A percentile compares a stretch with the other conserved stretches of the same genome.
Conservation (phyloP, 192 early-diverging fungal genomes). For the Coemansia sp. region DNA sequence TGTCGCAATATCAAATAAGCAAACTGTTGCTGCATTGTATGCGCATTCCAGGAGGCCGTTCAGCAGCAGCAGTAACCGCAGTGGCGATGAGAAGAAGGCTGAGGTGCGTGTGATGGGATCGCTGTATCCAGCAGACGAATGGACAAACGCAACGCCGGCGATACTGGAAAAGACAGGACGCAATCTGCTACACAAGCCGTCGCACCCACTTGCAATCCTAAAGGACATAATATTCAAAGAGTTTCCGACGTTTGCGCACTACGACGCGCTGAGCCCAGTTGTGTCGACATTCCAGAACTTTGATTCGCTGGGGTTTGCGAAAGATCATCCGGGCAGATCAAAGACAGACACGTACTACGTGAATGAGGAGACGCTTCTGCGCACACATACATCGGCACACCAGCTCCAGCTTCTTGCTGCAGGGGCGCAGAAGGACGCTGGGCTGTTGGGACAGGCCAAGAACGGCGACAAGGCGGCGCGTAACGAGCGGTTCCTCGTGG, state of each 20-base stretch:
- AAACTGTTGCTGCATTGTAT: neutral
- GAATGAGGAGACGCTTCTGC: conserved; percentile 72
- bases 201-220: conserved; percentile 88
- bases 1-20: neutral
- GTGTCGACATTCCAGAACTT: conserved; percentile 87
- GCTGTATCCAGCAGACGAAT: conserved; percentile 57
- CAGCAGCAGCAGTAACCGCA: conserved; percentile 7
- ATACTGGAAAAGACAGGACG: conserved; percentile 77
- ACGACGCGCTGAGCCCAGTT: conserved; percentile 73
- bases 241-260: conserved; percentile 66
- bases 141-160: conserved; percentile 76
- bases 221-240: conserved; percentile 74
- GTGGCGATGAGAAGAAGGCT: neutral
- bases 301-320: conserved; percentile 82
- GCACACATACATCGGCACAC: conserved; percentile 95
- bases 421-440: conserved; percentile 19
- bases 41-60: neutral
- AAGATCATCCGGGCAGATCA: conserved; percentile 79
- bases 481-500: conserved; percentile 75
- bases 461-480: conserved; percentile 30
- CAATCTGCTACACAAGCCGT: conserved; percentile 71
- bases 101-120: conserved; percentile 24
- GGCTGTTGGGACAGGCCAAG: conserved; percentile 28
- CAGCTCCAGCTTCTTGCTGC: conserved; percentile 75
- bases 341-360: conserved; percentile 93